Evolutionary conservation across 352 stramenopile genomes (phyloP), one percentile per base, ranked within the genome.

Genomic region (Phytopythium aichiense): DNA sequence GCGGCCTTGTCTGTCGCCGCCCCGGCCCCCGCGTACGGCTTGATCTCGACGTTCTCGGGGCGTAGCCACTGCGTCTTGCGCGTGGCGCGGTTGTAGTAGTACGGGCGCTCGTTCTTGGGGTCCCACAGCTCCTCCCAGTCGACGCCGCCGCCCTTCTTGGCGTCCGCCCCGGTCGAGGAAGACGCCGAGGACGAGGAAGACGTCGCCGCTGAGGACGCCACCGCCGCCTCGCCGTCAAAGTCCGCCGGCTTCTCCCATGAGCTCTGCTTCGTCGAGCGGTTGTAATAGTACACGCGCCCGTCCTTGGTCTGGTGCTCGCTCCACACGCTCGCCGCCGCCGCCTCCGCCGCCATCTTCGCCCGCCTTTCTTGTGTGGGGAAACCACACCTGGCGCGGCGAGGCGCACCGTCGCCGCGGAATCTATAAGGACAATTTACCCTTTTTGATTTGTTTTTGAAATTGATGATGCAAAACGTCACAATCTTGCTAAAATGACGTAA

Each of bases 91-190:
- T 95, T 89, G 74, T 91, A 92, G 68, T 95, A 95, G 67, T 95
- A 95, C 25, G 84, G 65, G 37, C 84, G 84, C 60, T 89, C 71
- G 58, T 90, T 95, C 76, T 92, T 94, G 23, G 84, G 83, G 61
- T 95, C 87, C 80, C 84, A 92, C 4, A 93, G 77, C 61, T 95
- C 84, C 64, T 95, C 87, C 87, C 87, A 95, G 7, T 94, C 81
- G 25, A 58, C 37, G 5, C 51, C 50, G 28, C 58, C 23, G 40
- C 23, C 61, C 50, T 76, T 76, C 28, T 71, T 75, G 9, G 37
- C 49, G 28, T 31, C 31, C 13, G 55, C 37, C 43, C 51, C 49
- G 6, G 35, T 22, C 11, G 49, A 52, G n/a, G 46, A 35, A 22
- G 46, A 48, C 30, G 1, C 25, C 7, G n/a, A 25, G 13, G 43